These are phyloP conservation scores for Fusarium begoniae DNA, from an alignment of 2,329 filamentous ascomycete species.

Conservation along the genomic window DNA sequence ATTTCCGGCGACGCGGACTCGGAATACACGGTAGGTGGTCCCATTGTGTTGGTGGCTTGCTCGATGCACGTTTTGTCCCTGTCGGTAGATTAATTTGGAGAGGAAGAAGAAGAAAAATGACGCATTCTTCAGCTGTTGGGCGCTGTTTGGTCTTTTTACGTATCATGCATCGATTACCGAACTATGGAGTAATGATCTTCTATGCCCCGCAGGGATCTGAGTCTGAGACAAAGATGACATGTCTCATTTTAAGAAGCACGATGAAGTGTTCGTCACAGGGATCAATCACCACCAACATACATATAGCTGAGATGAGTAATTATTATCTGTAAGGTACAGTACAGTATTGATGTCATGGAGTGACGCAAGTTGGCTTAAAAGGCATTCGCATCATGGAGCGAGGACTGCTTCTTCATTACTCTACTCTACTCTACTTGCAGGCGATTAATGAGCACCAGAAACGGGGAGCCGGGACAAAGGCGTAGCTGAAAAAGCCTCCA, in stretches of 20 bases:
- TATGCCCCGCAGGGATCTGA: background rate
- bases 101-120: background rate
- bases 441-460: background rate
- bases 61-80: background rate
- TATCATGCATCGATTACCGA: background rate
- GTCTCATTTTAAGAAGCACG: background rate
- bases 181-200: background rate
- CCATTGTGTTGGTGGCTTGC: slow-evolving; percentile 16
- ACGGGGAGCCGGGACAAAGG: background rate
- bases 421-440: background rate
- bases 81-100: no score
- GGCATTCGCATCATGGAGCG: background rate
- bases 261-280: background rate
- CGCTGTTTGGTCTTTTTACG: background rate
- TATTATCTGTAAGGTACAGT: background rate
- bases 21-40: background rate
- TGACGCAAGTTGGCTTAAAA: background rate
- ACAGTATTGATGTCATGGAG: background rate
- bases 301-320: background rate
- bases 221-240: background rate
- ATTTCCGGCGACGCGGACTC: background rate
- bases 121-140: background rate
- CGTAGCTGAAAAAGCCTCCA: background rate
- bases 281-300: background rate
- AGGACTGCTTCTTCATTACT: background rate